Conservation (phyloP, 768 basidiomycete genomes). For the Amanita jacksonii region DNA sequence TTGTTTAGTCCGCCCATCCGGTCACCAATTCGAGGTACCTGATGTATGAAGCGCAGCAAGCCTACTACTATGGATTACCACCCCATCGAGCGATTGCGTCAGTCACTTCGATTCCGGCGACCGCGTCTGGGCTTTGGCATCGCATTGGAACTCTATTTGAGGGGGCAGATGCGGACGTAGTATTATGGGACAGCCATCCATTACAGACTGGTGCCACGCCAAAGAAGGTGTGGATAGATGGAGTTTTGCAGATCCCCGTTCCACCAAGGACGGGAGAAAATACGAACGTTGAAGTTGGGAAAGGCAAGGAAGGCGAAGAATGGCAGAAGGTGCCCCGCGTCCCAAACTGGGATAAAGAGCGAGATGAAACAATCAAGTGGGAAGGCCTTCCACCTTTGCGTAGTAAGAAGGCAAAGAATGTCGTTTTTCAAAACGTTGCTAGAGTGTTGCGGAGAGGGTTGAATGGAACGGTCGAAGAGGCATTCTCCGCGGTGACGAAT, state of each 20-base stretch:
- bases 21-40: conserved; percentile 58
- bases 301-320: conserved; percentile 32
- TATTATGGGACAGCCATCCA: conserved; percentile 72
- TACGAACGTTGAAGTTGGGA: conserved; percentile 33
- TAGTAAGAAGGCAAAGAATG: conserved; percentile 23
- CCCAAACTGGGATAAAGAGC: conserved; percentile 59
- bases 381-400: conserved; percentile 63
- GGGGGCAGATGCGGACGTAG: conserved; percentile 61
- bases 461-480: conserved; percentile 23
- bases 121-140: conserved; percentile 62
- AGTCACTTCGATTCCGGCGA: conserved; percentile 59
- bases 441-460: conserved; percentile 31
- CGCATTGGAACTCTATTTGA: conserved; percentile 55
- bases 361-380: conserved; percentile 46
- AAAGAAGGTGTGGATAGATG: conserved; percentile 75
- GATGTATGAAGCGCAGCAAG: conserved; percentile 63
- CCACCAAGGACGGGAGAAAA: conserved; percentile 28
- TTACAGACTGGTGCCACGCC: conserved; percentile 69
- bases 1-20: conserved; percentile 44
- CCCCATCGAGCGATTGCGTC: conserved; percentile 49
- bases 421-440: conserved; percentile 62
- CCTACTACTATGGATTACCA: conserved; percentile 57
- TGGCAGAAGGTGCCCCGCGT: conserved; percentile 40
- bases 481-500: conserved; percentile 19
- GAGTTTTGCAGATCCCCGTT: conserved; percentile 59